A percentile compares a stretch with the other conserved stretches of the same genome.
Conservation (phyloP, 2,329 filamentous ascomycete genomes). For the Bisporella sp. region DNA sequence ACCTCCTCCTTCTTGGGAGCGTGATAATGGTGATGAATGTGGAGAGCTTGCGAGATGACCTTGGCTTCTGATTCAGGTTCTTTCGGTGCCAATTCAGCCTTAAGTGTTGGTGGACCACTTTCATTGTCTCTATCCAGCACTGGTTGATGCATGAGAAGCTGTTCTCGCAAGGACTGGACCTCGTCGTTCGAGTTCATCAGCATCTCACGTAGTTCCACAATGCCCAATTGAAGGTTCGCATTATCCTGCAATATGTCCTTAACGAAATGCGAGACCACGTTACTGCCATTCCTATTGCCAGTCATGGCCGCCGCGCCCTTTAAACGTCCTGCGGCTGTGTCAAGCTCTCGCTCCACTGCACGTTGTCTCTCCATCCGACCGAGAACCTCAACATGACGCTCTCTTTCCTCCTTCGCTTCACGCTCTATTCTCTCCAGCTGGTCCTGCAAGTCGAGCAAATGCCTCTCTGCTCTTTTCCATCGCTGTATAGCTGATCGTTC, state of each 20-base stretch:
- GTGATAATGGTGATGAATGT: constrained; percentile 94
- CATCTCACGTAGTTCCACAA: constrained; percentile 86
- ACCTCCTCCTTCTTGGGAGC: constrained; percentile 54
- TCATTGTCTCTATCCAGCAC: constrained; percentile 33
- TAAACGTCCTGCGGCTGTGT: constrained; percentile 69
- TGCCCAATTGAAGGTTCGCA: constrained; percentile 84
- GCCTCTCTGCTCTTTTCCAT: constrained; percentile 80
- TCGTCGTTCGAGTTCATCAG: constrained; percentile 89
- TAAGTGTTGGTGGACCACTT: constrained; percentile 47
- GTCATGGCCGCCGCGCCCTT: constrained; percentile 67
- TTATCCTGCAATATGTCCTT: constrained; percentile 95
- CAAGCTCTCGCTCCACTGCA: constrained; percentile 74
- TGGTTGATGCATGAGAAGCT: constrained; percentile 74
- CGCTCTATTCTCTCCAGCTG: constrained; percentile 85
- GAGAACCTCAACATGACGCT: constrained; percentile 75
- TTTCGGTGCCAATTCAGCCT: constrained; percentile 61
- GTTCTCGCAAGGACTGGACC: constrained; percentile 78
- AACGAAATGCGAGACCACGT: constrained; percentile 90
- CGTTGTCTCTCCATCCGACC: constrained; percentile 78
- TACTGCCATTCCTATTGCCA: constrained; percentile 50
- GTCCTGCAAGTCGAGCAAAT: constrained; percentile 71
- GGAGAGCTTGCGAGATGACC: constrained; percentile 63
- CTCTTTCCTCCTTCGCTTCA: constrained; percentile 72
- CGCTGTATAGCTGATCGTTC: constrained; percentile 71
- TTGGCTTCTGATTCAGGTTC: constrained; percentile 26